Evolutionary conservation across 2,329 filamentous ascomycete genomes (phyloP), one percentile per base, ranked within the genome.

Genomic region (Fusarium dlaminii): DNA sequence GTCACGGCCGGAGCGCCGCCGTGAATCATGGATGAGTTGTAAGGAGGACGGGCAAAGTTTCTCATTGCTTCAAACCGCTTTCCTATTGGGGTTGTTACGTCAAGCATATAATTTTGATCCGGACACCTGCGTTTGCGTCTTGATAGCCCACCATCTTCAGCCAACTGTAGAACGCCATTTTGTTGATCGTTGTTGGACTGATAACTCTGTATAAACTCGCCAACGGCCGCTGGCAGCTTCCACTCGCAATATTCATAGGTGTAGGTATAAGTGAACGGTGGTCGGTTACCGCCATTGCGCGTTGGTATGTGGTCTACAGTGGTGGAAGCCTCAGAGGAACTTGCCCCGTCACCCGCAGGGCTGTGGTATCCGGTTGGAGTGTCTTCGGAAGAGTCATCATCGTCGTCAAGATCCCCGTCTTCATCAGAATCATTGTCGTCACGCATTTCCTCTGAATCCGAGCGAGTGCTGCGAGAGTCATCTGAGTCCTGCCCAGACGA

Each of bases 1-100:
- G 22, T 45, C 17, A 49, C 37, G 7, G 43, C 42, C 32, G 61
- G 34, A 48, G 43, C 27, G 54, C 34, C 34, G 27, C 29, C 18
- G 22, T 14, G 20, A 36, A 46, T 39, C 22, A 40, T 22, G n/a
- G n/a, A 20, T 32, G 27, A 36, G 42, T 30, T 36, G 24, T 37
- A 65, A 29, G 57, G 57, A 29, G 24, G 39, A 15, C 39, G 32
- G 18, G 42, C 18, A 30, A 75, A 76, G 30, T 52, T 55, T 29
- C 32, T 42, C 68, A 77, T 77, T 22, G 68, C 56, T 11, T 66
- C 56, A 57, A 72, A 73, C 56, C 73, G 73, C 27, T 59, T 67
- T 37, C 66, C 56, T 32, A 30, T 13, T 27, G 58, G 56, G 22
- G 36, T 32, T 24, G 24, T 32, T 13, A 30, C n/a, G 39, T 34